Percentiles rank a stretch among this genome's conserved stretches.
phyloP scores from a whole-genome alignment of 1,284 basidiomycete genomes.

The Leccinum solheimii region DNA sequence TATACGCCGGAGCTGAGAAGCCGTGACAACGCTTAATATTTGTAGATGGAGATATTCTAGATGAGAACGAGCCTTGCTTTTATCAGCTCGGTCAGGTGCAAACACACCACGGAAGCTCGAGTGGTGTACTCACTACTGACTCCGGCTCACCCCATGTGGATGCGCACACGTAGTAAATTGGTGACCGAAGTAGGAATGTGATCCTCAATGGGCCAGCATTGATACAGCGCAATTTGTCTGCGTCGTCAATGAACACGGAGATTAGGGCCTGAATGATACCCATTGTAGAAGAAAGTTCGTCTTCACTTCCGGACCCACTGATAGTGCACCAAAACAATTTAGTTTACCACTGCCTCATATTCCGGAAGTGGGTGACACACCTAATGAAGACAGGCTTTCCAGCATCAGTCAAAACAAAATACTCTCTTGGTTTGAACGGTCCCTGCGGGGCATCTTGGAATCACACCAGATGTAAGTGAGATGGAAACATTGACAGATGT shows the following conservation, averaged over 20 bases:
- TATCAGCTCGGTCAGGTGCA: slow-evolving; percentile 37
- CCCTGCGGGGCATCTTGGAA: slow-evolving; percentile 25
- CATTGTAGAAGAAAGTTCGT: slow-evolving; percentile 75
- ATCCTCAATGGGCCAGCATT: slow-evolving; percentile 78
- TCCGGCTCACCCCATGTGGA: slow-evolving; percentile 94
- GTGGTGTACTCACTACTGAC: slow-evolving; percentile 72
- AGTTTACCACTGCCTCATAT: slow-evolving; percentile 1
- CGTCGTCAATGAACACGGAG: slow-evolving; percentile 85
- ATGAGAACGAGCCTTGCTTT: slow-evolving; percentile 86
- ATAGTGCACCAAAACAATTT: neutral
- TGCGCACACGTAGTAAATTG: slow-evolving; percentile 89
- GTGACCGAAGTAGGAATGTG: slow-evolving; percentile 81
- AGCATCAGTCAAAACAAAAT: slow-evolving; percentile 91
- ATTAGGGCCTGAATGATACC: slow-evolving; percentile 95
- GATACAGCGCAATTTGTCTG: slow-evolving; percentile 80
- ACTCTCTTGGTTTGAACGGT: slow-evolving; percentile 69
- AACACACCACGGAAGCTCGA: slow-evolving; percentile 4
- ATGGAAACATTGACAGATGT: neutral
- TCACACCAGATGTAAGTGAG: slow-evolving; percentile 11
- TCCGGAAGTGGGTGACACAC: slow-evolving; percentile 38
- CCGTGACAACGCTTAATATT: slow-evolving; percentile 87
- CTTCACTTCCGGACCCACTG: slow-evolving; percentile 53
- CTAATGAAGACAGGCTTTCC: slow-evolving; percentile 92
- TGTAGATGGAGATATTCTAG: slow-evolving; percentile 94
- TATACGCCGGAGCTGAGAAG: slow-evolving; percentile 78